A percentile compares a stretch with the other conserved stretches of the same genome.
Conservation (phyloP, 306 rosid genomes). For the Boehmeria nivea region DNA sequence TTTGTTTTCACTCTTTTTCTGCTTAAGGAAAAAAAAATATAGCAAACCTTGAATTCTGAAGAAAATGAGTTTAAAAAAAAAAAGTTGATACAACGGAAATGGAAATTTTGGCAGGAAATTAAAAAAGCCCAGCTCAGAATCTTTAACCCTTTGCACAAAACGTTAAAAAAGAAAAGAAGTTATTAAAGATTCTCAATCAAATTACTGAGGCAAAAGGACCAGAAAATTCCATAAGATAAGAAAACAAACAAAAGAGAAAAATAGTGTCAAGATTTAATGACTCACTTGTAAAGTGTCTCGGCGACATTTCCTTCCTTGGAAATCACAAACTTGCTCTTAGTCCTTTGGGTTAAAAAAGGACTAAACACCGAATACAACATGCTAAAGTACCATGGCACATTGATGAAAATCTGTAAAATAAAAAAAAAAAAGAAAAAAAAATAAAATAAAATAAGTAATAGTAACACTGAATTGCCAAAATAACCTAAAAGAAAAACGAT, state of each 20-base stretch:
- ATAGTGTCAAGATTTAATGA: background rate
- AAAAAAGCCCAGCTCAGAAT: background rate
- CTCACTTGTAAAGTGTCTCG: slow-evolving; percentile 89
- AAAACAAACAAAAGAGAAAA: too few species aligned
- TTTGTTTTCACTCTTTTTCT: background rate
- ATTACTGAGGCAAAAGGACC: background rate
- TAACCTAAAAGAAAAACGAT: too few species aligned
- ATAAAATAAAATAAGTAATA: background rate
- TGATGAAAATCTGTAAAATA: slow-evolving; percentile 72
- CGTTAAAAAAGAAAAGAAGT: background rate
- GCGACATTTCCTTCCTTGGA: slow-evolving; percentile 93
- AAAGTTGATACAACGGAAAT: slow-evolving; percentile 7
- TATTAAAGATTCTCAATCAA: slow-evolving; percentile 14
- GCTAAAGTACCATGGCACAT: slow-evolving; percentile 98
- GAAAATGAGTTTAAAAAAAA: background rate
- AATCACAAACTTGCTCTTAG: slow-evolving; percentile 94
- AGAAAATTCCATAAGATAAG: background rate
- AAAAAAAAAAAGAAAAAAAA: background rate
- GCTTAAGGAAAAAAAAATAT: background rate
- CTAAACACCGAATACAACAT: slow-evolving; percentile 83
- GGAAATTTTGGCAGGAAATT: slow-evolving; percentile 1
- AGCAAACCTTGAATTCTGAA: slow-evolving; percentile 1
- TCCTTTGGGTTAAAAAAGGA: slow-evolving; percentile 89
- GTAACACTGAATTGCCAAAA: too few species aligned
- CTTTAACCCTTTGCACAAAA: slow-evolving; percentile 4